Conservation (phyloP, 2,329 filamentous ascomycete genomes). For the Colletotrichum echinochloae region DNA sequence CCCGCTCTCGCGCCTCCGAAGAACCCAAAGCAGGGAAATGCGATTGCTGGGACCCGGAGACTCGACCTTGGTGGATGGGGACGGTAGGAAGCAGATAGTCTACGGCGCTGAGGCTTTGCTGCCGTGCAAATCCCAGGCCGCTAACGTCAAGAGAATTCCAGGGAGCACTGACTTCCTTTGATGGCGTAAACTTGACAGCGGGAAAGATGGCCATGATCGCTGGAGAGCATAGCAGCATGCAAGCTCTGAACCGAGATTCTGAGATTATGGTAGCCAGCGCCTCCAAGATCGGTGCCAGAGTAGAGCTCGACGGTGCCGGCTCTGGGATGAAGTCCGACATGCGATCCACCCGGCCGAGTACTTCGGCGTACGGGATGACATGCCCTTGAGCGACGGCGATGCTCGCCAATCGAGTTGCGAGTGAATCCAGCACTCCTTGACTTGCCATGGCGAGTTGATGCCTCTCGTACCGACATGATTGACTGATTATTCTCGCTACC, state of each 20-base stretch:
- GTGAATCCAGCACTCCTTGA: conserved; percentile 79
- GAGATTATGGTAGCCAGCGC: conserved; percentile 82
- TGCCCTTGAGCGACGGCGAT: conserved; percentile 77
- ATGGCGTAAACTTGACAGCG: conserved; percentile 63
- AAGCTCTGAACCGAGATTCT: conserved; percentile 82
- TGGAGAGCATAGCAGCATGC: conserved; percentile 76
- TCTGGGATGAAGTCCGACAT: conserved; percentile 69
- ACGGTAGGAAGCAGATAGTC: conserved; percentile 73
- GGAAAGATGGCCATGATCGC: conserved; percentile 78
- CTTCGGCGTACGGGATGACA: conserved; percentile 74
- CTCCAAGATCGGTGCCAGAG: conserved; percentile 78
- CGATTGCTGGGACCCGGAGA: conserved; percentile 48
- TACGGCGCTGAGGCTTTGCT: conserved; percentile 65
- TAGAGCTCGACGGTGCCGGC: conserved; percentile 68
- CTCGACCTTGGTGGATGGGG: conserved; percentile 53
- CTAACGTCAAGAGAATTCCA: conserved; percentile 67
- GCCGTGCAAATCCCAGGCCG: conserved; percentile 60
- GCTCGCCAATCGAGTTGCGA: conserved; percentile 79
- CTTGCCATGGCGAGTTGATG: conserved; percentile 80
- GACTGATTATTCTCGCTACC: conserved; percentile 66
- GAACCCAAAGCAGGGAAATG: conserved; percentile 67
- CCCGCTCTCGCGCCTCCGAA: conserved; percentile 54
- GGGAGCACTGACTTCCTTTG: conserved; percentile 60
- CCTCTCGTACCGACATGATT: conserved; percentile 74
- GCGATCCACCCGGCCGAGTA: conserved; percentile 65